phyloP scores from a whole-genome alignment of 2,329 filamentous ascomycete genomes.

The Aspergillus jensenii region DNA sequence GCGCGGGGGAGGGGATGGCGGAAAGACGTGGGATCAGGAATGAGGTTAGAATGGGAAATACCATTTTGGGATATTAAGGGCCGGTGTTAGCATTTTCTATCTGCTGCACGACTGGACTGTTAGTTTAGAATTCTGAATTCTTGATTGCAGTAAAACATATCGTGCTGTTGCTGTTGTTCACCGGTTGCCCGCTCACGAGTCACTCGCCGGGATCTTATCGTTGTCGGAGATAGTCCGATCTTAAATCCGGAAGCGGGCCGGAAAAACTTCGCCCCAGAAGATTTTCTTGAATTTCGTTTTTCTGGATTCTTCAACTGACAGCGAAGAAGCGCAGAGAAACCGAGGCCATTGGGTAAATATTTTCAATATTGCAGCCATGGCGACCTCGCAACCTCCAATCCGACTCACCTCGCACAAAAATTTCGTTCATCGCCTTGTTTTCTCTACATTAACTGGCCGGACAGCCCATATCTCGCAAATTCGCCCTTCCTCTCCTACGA shows the following conservation, averaged over 20 bases:
- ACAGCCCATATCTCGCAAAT: constrained; percentile 93
- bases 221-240: constrained; percentile 27
- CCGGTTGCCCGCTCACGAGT: constrained; percentile 5
- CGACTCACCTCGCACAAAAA: constrained; percentile 82
- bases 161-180: not conserved
- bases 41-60: constrained; percentile 17
- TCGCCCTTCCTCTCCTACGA: constrained; percentile 78
- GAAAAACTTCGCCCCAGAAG: constrained; percentile 27
- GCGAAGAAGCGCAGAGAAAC: not conserved
- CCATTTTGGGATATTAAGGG: constrained; percentile 50
- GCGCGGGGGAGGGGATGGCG: constrained; percentile 17
- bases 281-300: constrained; percentile 34
- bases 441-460: constrained; percentile 86
- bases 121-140: not conserved
- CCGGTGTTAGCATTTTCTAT: constrained; percentile 35
- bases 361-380: constrained; percentile 23
- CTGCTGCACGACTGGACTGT: not conserved
- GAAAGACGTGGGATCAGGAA: not conserved
- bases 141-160: not conserved
- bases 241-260: constrained; percentile 29
- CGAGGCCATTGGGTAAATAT: constrained; percentile 5
- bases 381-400: constrained; percentile 54
- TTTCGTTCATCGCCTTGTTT: constrained; percentile 78
- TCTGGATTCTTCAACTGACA: constrained; percentile 6
- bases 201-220: constrained; percentile 3